These are phyloP conservation scores for Boletus edulis DNA, from an alignment of 768 basidiomycete genomes.

Conservation along the genomic window DNA sequence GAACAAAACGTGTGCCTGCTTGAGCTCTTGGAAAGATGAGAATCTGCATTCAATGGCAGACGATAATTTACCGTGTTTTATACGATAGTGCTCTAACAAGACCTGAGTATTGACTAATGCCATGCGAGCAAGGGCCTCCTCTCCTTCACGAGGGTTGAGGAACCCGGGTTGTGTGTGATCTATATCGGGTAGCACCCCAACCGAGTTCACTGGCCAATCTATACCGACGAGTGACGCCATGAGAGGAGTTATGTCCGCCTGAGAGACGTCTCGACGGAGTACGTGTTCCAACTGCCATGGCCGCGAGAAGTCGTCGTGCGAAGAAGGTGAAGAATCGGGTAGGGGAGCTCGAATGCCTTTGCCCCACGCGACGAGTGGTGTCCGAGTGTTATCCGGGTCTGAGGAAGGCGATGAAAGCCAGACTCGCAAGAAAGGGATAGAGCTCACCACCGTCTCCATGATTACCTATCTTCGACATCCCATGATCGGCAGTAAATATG, in stretches of 20 bases:
- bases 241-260: conserved; percentile 77
- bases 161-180: conserved; percentile 61
- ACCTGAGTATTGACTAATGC: conserved; percentile 68
- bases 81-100: conserved; percentile 71
- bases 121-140: conserved; percentile 48
- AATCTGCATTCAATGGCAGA: neutral
- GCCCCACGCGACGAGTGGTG: conserved; percentile 83
- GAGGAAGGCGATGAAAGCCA: conserved; percentile 3
- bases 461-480: conserved; percentile 86
- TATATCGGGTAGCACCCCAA: conserved; percentile 77
- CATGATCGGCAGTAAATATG: conserved; percentile 86
- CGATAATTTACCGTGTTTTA: conserved; percentile 63
- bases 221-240: conserved; percentile 75
- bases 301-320: conserved; percentile 68
- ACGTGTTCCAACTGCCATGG: conserved; percentile 61
- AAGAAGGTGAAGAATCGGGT: conserved; percentile 49
- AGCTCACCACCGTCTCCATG: conserved; percentile 81
- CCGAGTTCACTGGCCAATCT: conserved; percentile 78
- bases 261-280: conserved; percentile 72
- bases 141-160: conserved; percentile 44
- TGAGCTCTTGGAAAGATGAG: conserved; percentile 47
- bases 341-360: conserved; percentile 71
- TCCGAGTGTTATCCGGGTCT: conserved; percentile 89
- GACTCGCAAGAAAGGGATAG: neutral
- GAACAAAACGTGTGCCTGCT: conserved; percentile 51